A percentile compares a stretch with the other conserved stretches of the same genome.
Conservation (phyloP, 2,329 filamentous ascomycete species). For the Monilinia vaccinii-corymbosi region DNA sequence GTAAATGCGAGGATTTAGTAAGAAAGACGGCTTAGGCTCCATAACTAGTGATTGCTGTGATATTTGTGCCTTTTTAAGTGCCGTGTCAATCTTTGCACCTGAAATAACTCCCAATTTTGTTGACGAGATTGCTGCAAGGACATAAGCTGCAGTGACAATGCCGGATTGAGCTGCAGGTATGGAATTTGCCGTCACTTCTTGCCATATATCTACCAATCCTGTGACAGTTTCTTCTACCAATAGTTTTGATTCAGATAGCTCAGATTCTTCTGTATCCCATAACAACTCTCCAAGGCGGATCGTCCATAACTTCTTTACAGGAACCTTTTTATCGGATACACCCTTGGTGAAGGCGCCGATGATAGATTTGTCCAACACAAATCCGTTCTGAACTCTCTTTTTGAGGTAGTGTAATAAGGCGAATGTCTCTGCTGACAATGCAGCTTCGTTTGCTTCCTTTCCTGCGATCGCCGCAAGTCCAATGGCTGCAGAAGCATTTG, state of each 20-base stretch:
- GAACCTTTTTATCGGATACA: slow-evolving; percentile 72
- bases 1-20: slow-evolving; percentile 78
- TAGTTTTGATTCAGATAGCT: slow-evolving; percentile 39
- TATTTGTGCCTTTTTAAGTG: slow-evolving; percentile 54
- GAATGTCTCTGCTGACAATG: slow-evolving; percentile 65
- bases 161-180: slow-evolving; percentile 72
- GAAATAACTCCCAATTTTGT: slow-evolving; percentile 44
- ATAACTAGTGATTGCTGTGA: slow-evolving; percentile 56
- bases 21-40: slow-evolving; percentile 77
- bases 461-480: slow-evolving; percentile 59
- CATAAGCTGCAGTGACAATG: slow-evolving; percentile 69
- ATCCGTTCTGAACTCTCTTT: slow-evolving; percentile 51
- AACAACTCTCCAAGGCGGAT: slow-evolving; percentile 64
- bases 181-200: slow-evolving; percentile 71
- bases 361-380: slow-evolving; percentile 55
- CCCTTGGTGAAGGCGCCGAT: slow-evolving; percentile 72
- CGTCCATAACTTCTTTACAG: slow-evolving; percentile 72
- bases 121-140: slow-evolving; percentile 55
- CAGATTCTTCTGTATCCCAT: slow-evolving; percentile 42
- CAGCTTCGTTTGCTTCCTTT: slow-evolving; percentile 85
- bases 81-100: slow-evolving; percentile 44
- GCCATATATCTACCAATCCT: slow-evolving; percentile 59
- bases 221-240: slow-evolving; percentile 46
- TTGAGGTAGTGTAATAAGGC: slow-evolving; percentile 58
- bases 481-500: slow-evolving; percentile 54